Evolutionary conservation across 192 early-diverging fungal species (phyloP), one percentile per base, ranked within the genome.

Genomic region (Coemansia sp.): DNA sequence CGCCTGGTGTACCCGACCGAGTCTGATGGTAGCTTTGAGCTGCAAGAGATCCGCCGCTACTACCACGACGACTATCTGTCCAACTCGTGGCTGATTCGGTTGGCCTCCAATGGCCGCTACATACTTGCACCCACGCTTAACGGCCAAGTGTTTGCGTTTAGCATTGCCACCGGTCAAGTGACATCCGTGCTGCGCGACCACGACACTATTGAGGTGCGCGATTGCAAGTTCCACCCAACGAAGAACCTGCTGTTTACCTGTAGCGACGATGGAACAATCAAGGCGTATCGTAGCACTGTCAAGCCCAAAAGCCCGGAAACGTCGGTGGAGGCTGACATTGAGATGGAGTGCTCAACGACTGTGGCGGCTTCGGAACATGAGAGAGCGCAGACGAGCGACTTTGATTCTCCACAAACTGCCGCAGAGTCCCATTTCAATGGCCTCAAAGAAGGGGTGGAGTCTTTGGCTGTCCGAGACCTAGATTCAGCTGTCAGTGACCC

Each of bases 1-100:
- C 92, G 90, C 33, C 76, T 98, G 37, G 86, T 93, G 0, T 98
- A 96, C 77, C 96, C 96, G 1, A 77, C 78, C 6, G 87, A 76
- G 30, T 77, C 71, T 21, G 77, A 88, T 23, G 92, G 89, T 52
- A 74, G 77, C 62, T 98, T 97, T 77, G 86, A 76, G 67, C 71
- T 98, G 39, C 85, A 91, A 37, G 87, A 91, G 73, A 87, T 97
- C 58, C 87, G 90, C 62, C 86, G 87, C 55, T 96, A 84, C 77
- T 74, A 89, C 52, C 89, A 97, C 76, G 90, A 90, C 49, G 88
- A 92, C 87, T 97, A 91, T 66, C 72, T 87, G 50, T 91, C 95
- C 21, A 98, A 98, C 73, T 97, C 96, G 33, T 98, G 96, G 96
- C 82, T 95, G n/a, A 92, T 93, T 42, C 94, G 95, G 38, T 86